phyloP scores from a whole-genome alignment of 495 filamentous ascomycete genomes.

The Penicillium verhagenii region DNA sequence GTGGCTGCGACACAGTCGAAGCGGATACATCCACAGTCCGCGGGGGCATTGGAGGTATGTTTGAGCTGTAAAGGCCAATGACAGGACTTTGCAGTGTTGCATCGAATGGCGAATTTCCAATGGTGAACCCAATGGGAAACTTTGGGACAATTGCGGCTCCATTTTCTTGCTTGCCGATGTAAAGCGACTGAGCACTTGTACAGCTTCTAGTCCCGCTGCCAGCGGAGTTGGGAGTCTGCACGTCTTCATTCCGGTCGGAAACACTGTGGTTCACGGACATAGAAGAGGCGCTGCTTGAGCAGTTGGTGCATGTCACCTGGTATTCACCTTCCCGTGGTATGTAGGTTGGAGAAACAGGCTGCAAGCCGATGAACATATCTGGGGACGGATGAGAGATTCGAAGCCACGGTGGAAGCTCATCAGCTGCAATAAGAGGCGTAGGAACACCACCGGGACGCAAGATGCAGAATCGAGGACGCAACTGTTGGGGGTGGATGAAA shows the following conservation, averaged over 20 bases:
- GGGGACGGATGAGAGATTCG: constrained; percentile 25
- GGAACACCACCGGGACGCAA: constrained; percentile 27
- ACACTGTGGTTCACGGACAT: constrained; percentile 27
- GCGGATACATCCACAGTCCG: neutral
- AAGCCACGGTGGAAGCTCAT: constrained; percentile 42
- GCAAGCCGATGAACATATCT: constrained; percentile 19
- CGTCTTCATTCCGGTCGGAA: constrained; percentile 23
- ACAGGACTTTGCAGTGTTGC: constrained; percentile 17
- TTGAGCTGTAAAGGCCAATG: constrained; percentile 20
- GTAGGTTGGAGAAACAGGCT: constrained; percentile 20
- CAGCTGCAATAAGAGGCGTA: constrained; percentile 34
- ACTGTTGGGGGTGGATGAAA: constrained; percentile 14
- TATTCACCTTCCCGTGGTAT: constrained; percentile 38
- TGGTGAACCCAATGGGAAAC: neutral
- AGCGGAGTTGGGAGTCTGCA: neutral
- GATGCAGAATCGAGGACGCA: constrained; percentile 36
- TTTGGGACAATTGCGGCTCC: neutral
- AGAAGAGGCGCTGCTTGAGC: constrained; percentile 26
- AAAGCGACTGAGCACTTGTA: constrained; percentile 2
- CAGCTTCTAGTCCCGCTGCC: constrained; percentile 10
- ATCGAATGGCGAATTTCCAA: constrained; percentile 18
- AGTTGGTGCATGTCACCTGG: constrained; percentile 39
- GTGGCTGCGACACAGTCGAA: neutral
- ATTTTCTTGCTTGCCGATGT: neutral
- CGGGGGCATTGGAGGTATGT: neutral